Evolutionary conservation across 345 rosid species (phyloP), one percentile per base, ranked within the genome.

Genomic region (Melastoma malabathricum): DNA sequence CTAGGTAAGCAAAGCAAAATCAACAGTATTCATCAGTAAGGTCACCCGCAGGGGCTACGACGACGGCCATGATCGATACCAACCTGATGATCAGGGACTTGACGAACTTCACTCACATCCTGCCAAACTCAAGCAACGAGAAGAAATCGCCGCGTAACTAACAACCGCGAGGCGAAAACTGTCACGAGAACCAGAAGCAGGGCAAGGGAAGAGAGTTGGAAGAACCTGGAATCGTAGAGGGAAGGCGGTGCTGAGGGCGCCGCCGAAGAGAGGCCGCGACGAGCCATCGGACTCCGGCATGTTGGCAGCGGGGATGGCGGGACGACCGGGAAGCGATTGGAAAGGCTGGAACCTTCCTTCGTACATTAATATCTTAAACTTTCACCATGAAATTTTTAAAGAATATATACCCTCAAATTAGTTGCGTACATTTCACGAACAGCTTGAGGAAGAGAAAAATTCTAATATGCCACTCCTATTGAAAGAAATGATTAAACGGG

Each of bases 51-150:
- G 17, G 13, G 14, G 23, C 25, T 13, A 14, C 25, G 15, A 3
- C 38, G 2, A 15, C 0, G 12, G 6, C 17, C 3, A 18, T 15
- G 41, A 2, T 44, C 15, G 19, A 15, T 9, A 17, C 47, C 23
- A 52, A 82, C 89, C 89, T 86, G 92, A 64, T 86, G 76, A 71
- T 86, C 75, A 3, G 92, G 95, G 44, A 82, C 88, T 64, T 76
- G 69, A 0, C 92, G 81, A 44, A 86, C 51, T 57, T 78, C 52
- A 66, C 92, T 82, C 62, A 81, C 84, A 65, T 86, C 92, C 95
- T 81, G 18, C 52, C 60, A 13, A 43, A 58, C 47, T 18, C 54
- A 45, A 43, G 22, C 8, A 41, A 20, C 23, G 5, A 4, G 9
- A n/a, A 17, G 8, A 15, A 10, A 15, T 15, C 1, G 5, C 20